Base-by-base conservation (phyloP, 2,329 filamentous ascomycete genomes). In the Albifimbria verrucaria region DNA sequence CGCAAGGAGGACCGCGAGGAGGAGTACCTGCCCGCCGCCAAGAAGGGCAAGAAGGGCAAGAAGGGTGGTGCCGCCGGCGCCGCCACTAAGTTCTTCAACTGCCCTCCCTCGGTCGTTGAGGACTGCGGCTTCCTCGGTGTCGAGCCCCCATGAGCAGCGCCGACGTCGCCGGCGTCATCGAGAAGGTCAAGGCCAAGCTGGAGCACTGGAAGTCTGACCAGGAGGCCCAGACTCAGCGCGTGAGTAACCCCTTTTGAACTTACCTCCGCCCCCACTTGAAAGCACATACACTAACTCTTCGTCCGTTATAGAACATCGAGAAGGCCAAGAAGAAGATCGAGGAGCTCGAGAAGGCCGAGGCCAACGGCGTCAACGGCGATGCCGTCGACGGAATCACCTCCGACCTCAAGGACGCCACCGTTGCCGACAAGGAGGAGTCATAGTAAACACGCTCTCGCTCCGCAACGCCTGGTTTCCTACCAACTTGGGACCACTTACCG, bases 241-340 rank as follows among this genome's bases (percentile, higher is more conserved):
- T 96, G 76, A 79, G 87, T 64, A 48, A 52, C 22, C 20, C 75
- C 60, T 32, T 7, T n/a, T 28, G 39, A 39, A 42, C 18, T 17
- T n/a, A 20, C 12, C 39, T n/a, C 15, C 10, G 43, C 28, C 54
- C 6, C 21, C 22, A 39, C 17, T 21, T 22, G 17, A 25, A 20
- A 28, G 17, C 25, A 11, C 50, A 28, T 7, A 51, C 58, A 66
- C 22, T 47, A 17, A 28, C 42, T 75, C 55, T 7, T 25, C 7
- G 7, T 39, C 32, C 32, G 32, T 39, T 41, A 24, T 65, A 97
- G 94, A 99, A 99, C 80, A 88, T 97, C 56, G 90, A 91, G 59
- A 96, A 97, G 75, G 94, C 94, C 56, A 89, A 96, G 79, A 93
- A 93, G 74, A 92, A 97, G 73, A 95, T 99, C 58, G 90, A 92